These are phyloP conservation scores for Acacia pycnantha DNA, from an alignment of 331 rosid genomes.

Conservation along the genomic window DNA sequence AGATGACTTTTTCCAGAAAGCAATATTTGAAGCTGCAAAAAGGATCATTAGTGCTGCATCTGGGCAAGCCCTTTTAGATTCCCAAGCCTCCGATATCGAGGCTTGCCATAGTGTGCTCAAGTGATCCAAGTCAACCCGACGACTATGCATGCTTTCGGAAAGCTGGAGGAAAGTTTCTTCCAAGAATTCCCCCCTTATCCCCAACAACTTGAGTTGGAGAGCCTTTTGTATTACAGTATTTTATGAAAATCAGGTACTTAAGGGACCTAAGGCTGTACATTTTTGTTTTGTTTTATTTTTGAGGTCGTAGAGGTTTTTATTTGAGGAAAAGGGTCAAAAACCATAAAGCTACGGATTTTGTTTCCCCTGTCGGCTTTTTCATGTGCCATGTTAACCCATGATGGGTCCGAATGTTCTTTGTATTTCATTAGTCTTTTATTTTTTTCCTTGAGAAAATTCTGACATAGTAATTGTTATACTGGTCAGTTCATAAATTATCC, in stretches of 20 bases:
- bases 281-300: slow-evolving; percentile 19
- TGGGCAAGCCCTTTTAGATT: slow-evolving; percentile 66
- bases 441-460: slow-evolving; percentile 21
- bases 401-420: slow-evolving; percentile 46
- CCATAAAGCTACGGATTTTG: slow-evolving; percentile 68
- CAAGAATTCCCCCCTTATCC: slow-evolving; percentile 28
- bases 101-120: slow-evolving; percentile 60
- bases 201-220: slow-evolving; percentile 40
- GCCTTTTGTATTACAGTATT: slow-evolving; percentile 57
- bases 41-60: slow-evolving; percentile 50
- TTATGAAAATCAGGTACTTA: slow-evolving; percentile 52
- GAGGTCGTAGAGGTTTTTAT: slow-evolving; percentile 65
- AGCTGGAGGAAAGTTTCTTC: slow-evolving; percentile 42
- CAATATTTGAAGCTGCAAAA: slow-evolving; percentile 49
- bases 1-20: slow-evolving; percentile 55
- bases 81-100: slow-evolving; percentile 75
- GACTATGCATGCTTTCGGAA: slow-evolving; percentile 35
- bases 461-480: slow-evolving; percentile 49
- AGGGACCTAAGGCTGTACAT: slow-evolving; percentile 65
- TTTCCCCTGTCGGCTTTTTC: slow-evolving; percentile 33
- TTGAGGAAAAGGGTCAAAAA: slow-evolving; percentile 63
- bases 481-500: slow-evolving; percentile 36
- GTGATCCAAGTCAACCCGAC: slow-evolving; percentile 14
- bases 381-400: slow-evolving; percentile 33
- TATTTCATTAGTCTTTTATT: slow-evolving; percentile 47